Conservation (phyloP, 176 grass and related monocot species). For the Leersia perrieri region DNA sequence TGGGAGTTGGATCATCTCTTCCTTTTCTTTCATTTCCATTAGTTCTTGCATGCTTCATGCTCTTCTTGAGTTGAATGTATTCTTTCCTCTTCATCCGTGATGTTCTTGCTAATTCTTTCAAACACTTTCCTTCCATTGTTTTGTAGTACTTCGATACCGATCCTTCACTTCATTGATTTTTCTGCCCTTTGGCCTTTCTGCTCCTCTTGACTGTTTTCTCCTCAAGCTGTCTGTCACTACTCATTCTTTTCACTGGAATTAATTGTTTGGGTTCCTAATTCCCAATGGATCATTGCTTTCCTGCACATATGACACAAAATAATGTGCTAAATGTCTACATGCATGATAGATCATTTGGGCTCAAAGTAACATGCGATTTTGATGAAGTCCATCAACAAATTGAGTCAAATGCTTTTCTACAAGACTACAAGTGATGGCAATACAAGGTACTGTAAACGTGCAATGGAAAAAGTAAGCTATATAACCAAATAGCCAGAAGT, state of each 20-base stretch:
- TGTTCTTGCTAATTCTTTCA: too few relatives aligned
- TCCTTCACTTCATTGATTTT: not conserved
- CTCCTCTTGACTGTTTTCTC: slow-evolving; percentile 6
- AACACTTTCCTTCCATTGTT: too few relatives aligned
- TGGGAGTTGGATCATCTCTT: too few relatives aligned
- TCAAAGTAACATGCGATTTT: not conserved
- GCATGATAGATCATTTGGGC: not conserved
- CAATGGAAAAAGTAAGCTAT: too few relatives aligned
- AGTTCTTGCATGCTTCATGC: too few relatives aligned
- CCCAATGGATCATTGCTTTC: not conserved
- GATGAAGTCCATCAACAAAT: not conserved
- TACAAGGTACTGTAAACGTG: too few relatives aligned
- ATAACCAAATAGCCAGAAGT: too few relatives aligned
- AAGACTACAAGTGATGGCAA: too few relatives aligned
- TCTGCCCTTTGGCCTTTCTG: not conserved
- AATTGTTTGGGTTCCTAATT: not conserved
- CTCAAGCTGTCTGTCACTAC: not conserved
- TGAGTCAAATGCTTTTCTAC: too few relatives aligned
- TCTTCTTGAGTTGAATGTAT: too few relatives aligned
- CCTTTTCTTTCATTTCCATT: too few relatives aligned
- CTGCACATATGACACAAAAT: not conserved
- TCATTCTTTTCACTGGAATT: not conserved
- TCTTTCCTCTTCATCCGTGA: too few relatives aligned
- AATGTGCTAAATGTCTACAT: slow-evolving; percentile 4
- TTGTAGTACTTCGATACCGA: not conserved